Base-by-base conservation (phyloP, 306 rosid genomes). In the Cicer yamashitae region DNA sequence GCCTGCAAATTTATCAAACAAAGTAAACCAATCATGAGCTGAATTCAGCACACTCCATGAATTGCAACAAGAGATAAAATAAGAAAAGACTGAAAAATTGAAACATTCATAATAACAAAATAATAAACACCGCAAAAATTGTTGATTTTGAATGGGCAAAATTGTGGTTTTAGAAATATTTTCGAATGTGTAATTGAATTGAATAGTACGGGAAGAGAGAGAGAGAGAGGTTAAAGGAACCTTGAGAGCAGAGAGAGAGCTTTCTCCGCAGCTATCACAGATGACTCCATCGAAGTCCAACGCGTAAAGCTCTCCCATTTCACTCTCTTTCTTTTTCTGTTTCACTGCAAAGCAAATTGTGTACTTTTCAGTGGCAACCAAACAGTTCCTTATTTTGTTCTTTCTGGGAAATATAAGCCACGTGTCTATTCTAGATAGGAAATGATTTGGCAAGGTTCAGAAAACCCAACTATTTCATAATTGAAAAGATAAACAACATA, bases 251-350 rank as follows among this genome's bases (percentile, higher is more conserved):
- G 97, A 94, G 75, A 82, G 85, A 56, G 98, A 88, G 83, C 94
- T 94, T 84, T 94, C 98, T 4, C 98, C 96, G 70, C 98, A 94
- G 86, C 96, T 94, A 81, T 91, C 96, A 41, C 98, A 91, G 46
- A 94, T 75, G 82, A 94, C 83, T 74, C 97, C 98, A 78, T 91
- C 98, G 83, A 94, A 94, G 84, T 91, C 97, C 86, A 91, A 82
- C 20, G 97, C 98, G 75, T 91, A 94, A 22, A 94, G 87, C 63
- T 91, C 91, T 6, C 88, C 98, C 98, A 94, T 94, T 78, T 50
- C 47, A 61, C 60, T 15, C 48, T 41, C 60, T 4, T 46, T 25
- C 74, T 12, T 66, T 70, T 65, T 51, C 82, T 10, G 43, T 20
- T 70, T 39, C 78, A 64, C 62, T 73, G 59, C 40, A 10, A 71